These are phyloP conservation scores for Colletotrichum australisinense DNA, from an alignment of 2,329 filamentous ascomycete genomes.

Conservation along the genomic window DNA sequence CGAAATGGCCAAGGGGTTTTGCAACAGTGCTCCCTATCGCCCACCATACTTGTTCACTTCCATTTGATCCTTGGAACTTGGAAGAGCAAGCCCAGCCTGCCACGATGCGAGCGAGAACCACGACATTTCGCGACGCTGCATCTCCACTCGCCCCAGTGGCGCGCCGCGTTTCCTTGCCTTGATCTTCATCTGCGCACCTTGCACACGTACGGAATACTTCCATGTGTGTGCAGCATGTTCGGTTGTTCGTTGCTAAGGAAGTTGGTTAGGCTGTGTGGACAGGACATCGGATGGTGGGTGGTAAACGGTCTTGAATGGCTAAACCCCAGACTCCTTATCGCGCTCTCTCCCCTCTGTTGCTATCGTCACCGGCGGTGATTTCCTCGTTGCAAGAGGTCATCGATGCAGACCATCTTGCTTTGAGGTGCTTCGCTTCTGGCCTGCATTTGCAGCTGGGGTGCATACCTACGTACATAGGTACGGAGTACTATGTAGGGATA, in stretches of 20 bases:
- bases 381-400: background rate
- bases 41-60: too few species aligned
- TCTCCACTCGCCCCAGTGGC: background rate
- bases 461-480: background rate
- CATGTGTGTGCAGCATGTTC: background rate
- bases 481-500: too few species aligned
- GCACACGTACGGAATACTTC: too few species aligned
- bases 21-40: too few species aligned
- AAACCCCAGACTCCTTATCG: conserved; percentile 7
- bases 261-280: background rate
- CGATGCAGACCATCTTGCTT: background rate
- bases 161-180: background rate
- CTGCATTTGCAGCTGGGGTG: conserved; percentile 4
- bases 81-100: background rate
- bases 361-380: background rate
- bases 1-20: too few species aligned
- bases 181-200: background rate
- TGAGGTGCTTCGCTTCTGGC: background rate
- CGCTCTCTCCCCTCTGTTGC: background rate
- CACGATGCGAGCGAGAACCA: background rate
- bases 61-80: background rate
- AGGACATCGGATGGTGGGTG: background rate
- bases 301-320: background rate
- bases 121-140: background rate
- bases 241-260: background rate